A percentile compares a stretch with the other conserved stretches of the same genome.
Evolutionary conservation across 2,329 filamentous ascomycete genomes (phyloP).

Genomic region (Pyrenophora teres): DNA sequence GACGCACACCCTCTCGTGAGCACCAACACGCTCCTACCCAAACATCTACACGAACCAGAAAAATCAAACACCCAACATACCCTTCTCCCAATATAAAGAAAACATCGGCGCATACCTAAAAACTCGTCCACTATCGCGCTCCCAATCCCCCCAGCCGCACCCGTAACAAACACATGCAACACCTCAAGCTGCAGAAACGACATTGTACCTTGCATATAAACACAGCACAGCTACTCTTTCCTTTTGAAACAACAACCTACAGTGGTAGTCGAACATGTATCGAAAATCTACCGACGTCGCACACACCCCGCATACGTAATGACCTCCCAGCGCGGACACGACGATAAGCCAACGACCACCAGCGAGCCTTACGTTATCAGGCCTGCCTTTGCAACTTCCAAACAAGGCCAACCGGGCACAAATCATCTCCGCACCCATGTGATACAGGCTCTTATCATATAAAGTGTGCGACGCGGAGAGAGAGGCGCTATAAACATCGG

Average conservation of each 20-base stretch:
- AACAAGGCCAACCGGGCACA: slow-evolving; percentile 3
- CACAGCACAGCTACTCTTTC: background rate
- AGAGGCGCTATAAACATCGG: too few relatives aligned
- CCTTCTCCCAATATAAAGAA: background rate
- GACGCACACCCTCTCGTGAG: background rate
- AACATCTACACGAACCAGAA: too few relatives aligned
- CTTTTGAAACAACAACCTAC: background rate
- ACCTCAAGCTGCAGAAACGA: slow-evolving; percentile 56
- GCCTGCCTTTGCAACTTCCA: slow-evolving; percentile 1
- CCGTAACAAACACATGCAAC: slow-evolving; percentile 60
- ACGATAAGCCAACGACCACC: slow-evolving; percentile 2
- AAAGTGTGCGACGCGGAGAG: background rate
- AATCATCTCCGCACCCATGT: background rate
- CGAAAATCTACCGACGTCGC: background rate
- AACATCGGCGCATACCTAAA: slow-evolving; percentile 47
- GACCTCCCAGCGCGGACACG: background rate
- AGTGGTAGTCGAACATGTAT: background rate
- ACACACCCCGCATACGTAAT: slow-evolving; percentile 9
- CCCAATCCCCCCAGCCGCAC: slow-evolving; percentile 59
- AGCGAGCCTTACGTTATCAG: slow-evolving; percentile 11
- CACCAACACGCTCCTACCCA: too few relatives aligned
- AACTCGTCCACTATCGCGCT: slow-evolving; percentile 58
- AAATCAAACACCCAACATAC: too few relatives aligned
- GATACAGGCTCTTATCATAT: background rate
- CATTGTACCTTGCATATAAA: slow-evolving; percentile 21